A percentile compares a stretch with the other conserved stretches of the same genome.
Evolutionary conservation across 2,329 filamentous ascomycete genomes (phyloP).

Genomic region (Nigrospora oryzae): DNA sequence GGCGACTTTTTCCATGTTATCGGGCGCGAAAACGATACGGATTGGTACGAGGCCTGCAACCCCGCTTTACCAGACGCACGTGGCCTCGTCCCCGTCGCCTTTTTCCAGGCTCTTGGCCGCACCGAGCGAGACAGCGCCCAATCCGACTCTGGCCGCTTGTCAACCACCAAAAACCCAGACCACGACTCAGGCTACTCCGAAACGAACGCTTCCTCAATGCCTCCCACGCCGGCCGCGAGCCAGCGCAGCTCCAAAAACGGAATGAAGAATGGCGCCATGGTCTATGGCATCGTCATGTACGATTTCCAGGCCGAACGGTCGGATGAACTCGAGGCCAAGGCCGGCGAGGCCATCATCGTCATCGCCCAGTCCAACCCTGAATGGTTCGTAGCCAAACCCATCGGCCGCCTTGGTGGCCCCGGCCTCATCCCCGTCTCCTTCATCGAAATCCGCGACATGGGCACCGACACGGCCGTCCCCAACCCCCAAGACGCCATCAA

Average conservation of each 20-base stretch:
- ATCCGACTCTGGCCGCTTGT: constrained; percentile 46
- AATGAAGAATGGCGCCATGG: constrained; percentile 66
- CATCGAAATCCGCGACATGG: constrained; percentile 93
- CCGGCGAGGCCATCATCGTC: constrained; percentile 93
- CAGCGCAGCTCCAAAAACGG: constrained; percentile 43
- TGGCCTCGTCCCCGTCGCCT: constrained; percentile 86
- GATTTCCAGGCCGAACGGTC: constrained; percentile 91
- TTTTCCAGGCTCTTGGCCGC: constrained; percentile 87
- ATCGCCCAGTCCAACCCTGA: constrained; percentile 98
- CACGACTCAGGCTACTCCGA: constrained; percentile 91
- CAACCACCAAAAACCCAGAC: constrained; percentile 53
- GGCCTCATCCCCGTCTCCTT: constrained; percentile 95
- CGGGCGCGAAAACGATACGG: constrained; percentile 82
- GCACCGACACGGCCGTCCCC: constrained; percentile 69
- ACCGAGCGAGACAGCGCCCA: constrained; percentile 82
- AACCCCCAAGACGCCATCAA: constrained; percentile 81
- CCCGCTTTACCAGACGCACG: constrained; percentile 78
- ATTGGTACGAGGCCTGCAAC: constrained; percentile 99
- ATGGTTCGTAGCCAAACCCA: constrained; percentile 99
- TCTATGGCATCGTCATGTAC: constrained; percentile 95
- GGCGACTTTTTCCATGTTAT: constrained; percentile 99
- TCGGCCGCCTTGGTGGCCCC: constrained; percentile 88
- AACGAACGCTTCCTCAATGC: constrained; percentile 19
- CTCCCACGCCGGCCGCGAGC: constrained; percentile 24
- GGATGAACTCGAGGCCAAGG: constrained; percentile 93